Conservation (phyloP, 768 basidiomycete species). For the Saitozyma sp. region DNA sequence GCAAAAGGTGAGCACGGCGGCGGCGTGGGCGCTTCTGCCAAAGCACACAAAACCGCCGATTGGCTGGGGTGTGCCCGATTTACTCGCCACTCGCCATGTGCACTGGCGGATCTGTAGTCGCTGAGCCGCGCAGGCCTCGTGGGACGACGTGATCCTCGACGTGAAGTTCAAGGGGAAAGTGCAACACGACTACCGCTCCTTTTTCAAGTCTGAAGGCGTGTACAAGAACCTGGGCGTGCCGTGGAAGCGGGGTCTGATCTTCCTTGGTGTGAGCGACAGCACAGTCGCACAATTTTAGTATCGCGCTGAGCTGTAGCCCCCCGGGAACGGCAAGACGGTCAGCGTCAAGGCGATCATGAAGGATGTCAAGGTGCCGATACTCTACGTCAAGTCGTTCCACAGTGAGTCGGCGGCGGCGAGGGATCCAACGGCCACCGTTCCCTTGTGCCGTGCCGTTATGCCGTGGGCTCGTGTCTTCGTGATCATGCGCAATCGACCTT, state of each 20-base stretch:
- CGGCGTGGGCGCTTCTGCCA: neutral
- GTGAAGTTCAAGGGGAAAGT: constrained; percentile 64
- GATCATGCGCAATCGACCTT: too few relatives aligned
- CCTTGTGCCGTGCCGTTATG: too few relatives aligned
- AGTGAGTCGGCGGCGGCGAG: constrained; percentile 54
- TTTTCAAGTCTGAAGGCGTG: constrained; percentile 71
- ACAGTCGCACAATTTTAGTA: neutral
- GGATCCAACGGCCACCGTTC: too few relatives aligned
- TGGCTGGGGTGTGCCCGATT: constrained; percentile 4
- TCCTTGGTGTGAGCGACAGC: constrained; percentile 64
- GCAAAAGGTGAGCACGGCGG: constrained; percentile 27
- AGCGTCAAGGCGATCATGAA: constrained; percentile 78
- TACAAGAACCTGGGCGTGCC: constrained; percentile 76
- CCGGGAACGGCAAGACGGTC: constrained; percentile 71
- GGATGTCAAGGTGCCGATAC: constrained; percentile 64
- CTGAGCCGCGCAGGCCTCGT: constrained; percentile 31
- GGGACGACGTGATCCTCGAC: constrained; percentile 46
- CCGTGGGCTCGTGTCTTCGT: too few relatives aligned
- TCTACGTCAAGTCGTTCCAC: constrained; percentile 81
- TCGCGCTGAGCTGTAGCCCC: constrained; percentile 23
- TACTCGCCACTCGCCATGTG: constrained; percentile 48
- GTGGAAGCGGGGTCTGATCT: constrained; percentile 85
- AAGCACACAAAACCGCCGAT: neutral
- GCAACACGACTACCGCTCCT: constrained; percentile 73
- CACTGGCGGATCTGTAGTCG: neutral